Evolutionary conservation across 352 stramenopile genomes (phyloP).

Genomic region (Globisporangium mamillatum): DNA sequence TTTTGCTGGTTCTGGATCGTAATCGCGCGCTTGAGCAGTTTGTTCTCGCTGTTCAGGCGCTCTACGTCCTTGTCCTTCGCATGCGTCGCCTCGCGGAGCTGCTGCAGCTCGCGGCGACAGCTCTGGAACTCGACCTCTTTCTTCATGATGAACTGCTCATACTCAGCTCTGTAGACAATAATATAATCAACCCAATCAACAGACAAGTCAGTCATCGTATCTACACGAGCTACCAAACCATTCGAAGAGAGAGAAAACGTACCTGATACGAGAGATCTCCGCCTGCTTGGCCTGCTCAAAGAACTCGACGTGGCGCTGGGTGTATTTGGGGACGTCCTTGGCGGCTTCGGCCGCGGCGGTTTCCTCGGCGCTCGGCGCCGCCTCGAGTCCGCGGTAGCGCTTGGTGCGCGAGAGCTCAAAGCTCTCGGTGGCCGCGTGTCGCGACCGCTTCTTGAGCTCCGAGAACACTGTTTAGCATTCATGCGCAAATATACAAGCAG

Average conservation of each 20-base stretch:
- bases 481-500: neutral
- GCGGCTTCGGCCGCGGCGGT: slow-evolving; percentile 29
- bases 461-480: slow-evolving; percentile 28
- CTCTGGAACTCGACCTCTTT: slow-evolving; percentile 75
- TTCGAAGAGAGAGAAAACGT: neutral
- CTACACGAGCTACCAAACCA: neutral
- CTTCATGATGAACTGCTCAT: slow-evolving; percentile 81
- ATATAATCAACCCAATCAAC: neutral
- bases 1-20: slow-evolving; percentile 88
- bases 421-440: slow-evolving; percentile 37
- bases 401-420: slow-evolving; percentile 65
- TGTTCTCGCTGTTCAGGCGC: slow-evolving; percentile 79
- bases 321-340: slow-evolving; percentile 78
- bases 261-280: slow-evolving; percentile 74
- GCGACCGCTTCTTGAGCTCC: slow-evolving; percentile 79
- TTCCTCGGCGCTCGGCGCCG: slow-evolving; percentile 19
- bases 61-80: slow-evolving; percentile 53
- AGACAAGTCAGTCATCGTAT: neutral
- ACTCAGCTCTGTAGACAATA: slow-evolving; percentile 41
- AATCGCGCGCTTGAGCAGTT: slow-evolving; percentile 80
- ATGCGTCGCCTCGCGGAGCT: slow-evolving; percentile 35
- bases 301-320: slow-evolving; percentile 84
- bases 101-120: slow-evolving; percentile 48
- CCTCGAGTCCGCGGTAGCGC: slow-evolving; percentile 36
- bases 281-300: slow-evolving; percentile 85